These are phyloP conservation scores for Umbilicus rupestris DNA, from an alignment of 164 flowering plant genomes.

Conservation along the genomic window DNA sequence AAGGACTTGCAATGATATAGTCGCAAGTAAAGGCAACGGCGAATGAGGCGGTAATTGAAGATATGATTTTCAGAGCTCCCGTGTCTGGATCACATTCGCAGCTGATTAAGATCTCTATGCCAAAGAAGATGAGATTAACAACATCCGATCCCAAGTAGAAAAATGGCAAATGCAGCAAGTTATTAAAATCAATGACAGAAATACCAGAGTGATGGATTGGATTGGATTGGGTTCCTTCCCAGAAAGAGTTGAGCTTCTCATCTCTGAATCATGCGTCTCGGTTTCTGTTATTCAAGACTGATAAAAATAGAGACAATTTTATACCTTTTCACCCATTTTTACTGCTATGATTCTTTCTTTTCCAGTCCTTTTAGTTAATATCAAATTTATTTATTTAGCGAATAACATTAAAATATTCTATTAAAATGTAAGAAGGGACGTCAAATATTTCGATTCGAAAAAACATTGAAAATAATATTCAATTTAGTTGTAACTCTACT, in stretches of 20 bases:
- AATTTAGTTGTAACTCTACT: no score
- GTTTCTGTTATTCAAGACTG: background rate
- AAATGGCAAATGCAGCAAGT: no score
- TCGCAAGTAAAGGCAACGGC: slow-evolving; percentile 26
- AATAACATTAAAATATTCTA: no score
- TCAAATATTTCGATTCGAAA: no score
- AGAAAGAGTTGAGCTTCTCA: background rate
- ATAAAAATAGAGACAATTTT: background rate
- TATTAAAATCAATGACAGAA: no score
- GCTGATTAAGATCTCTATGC: background rate
- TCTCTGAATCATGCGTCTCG: background rate
- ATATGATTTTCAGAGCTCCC: slow-evolving; percentile 21
- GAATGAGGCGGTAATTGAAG: slow-evolving; percentile 21
- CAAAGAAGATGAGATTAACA: background rate
- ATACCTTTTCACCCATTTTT: background rate
- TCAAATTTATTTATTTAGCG: no score
- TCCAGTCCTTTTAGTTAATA: no score
- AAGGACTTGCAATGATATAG: slow-evolving; percentile 18
- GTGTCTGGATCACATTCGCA: slow-evolving; percentile 8
- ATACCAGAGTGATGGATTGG: no score
- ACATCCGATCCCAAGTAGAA: no score
- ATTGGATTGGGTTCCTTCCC: no score
- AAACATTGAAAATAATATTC: no score
- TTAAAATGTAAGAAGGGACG: no score
- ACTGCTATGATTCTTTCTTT: background rate